Evolutionary conservation across 495 filamentous ascomycete species (phyloP).

Genomic region (Xylaria nigripes): DNA sequence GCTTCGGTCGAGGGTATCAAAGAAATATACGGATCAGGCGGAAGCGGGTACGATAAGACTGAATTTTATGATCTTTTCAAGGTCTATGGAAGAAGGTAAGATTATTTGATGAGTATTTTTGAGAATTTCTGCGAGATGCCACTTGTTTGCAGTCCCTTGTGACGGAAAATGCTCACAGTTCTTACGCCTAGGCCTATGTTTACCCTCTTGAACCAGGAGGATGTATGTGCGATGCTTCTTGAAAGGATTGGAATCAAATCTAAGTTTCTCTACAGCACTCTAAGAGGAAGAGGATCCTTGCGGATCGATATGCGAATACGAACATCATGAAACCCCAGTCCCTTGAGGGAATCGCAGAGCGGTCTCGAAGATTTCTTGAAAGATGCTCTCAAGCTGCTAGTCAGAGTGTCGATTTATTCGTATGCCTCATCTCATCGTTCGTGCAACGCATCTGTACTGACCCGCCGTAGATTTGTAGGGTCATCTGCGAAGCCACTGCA

Average conservation of each 20-base stretch:
- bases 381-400: conserved; percentile 37
- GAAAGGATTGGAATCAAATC: neutral
- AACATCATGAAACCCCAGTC: conserved; percentile 49
- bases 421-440: conserved; percentile 23
- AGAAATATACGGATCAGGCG: conserved; percentile 57
- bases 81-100: conserved; percentile 46
- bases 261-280: conserved; percentile 40
- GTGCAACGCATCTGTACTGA: neutral
- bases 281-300: conserved; percentile 51
- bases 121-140: neutral
- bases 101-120: neutral
- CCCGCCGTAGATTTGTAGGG: conserved; percentile 10
- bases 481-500: neutral
- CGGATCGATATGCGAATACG: conserved; percentile 58
- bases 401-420: conserved; percentile 49
- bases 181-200: conserved; percentile 46
- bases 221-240: conserved; percentile 28
- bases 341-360: conserved; percentile 45
- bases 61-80: conserved; percentile 58
- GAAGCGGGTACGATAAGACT: conserved; percentile 61
- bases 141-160: neutral
- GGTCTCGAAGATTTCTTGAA: conserved; percentile 44
- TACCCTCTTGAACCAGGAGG: conserved; percentile 48
- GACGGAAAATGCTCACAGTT: conserved; percentile 8
- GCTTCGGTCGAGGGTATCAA: conserved; percentile 49